Evolutionary conservation across 2,329 filamentous ascomycete species (phyloP), one percentile per base, ranked within the genome.

Genomic region (Aspergillus eucalypticola): DNA sequence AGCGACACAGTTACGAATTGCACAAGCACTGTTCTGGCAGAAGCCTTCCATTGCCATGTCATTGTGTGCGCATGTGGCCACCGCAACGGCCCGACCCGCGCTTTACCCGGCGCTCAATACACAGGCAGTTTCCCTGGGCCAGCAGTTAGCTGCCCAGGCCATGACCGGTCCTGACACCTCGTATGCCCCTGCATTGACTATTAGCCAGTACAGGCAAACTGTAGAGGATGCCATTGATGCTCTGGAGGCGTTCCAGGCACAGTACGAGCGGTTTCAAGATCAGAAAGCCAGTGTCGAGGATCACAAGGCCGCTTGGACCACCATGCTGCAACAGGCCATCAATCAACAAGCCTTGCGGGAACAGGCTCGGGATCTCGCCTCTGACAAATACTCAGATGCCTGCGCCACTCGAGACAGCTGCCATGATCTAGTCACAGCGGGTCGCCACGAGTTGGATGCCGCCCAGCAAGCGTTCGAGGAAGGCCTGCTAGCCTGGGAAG

Each of bases 141-240:
- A 60, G 54, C 58, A 60, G 27, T 23, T 60, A 11, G 39, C 48
- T 17, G 58, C 39, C 11, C 48, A 57, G 8, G 55, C n/a, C 19
- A 57, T 52, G 46, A 51, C 21, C 7, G 46, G 55, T 3, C 38
- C 46, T 4, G 35, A 57, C 21, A 27, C 49, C 2, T 6, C 29
- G 4, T 44, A 44, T 42, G 35, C 23, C 19, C 46, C 55, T 17
- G 38, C 38, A 3, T 46, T 57, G 19, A 41, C 15, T 7, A 39
- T 57, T 21, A 15, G 50, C 4, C 10, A 41, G 8, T 57, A 51
- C 35, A n/a, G 11, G 5, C 7, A n/a, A 13, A 51, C 54, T 8
- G 13, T 51, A 1, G 29, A 17, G 2, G 21, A 38, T 29, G 29
- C 21, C 10, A 17, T 39, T 5, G 8, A 25, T 17, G 32, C 23